These are phyloP conservation scores for Leishmania gerbilli DNA, from an alignment of 208 protist genomes.

Conservation along the genomic window DNA sequence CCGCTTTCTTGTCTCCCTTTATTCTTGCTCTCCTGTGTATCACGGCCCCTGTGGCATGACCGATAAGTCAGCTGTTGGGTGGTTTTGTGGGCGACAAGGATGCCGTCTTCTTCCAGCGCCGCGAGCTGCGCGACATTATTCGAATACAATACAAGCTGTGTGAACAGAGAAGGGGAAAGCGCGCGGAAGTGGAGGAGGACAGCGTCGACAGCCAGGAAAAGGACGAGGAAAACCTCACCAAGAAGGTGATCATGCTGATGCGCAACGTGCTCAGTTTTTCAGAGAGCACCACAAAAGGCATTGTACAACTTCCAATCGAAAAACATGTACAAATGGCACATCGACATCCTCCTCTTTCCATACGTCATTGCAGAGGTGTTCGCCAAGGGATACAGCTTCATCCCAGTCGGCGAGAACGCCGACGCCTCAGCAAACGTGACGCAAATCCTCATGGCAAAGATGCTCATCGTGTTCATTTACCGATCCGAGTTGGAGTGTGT, in stretches of 20 bases:
- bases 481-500: constrained; percentile 37
- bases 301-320: constrained; percentile 44
- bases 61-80: constrained; percentile 69
- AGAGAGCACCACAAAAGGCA: constrained; percentile 51
- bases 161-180: constrained; percentile 25
- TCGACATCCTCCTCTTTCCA: constrained; percentile 41
- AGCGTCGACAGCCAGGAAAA: constrained; percentile 25
- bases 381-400: constrained; percentile 52
- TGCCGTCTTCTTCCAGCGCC: constrained; percentile 56
- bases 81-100: constrained; percentile 65
- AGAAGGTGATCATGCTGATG: constrained; percentile 69
- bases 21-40: constrained; percentile 59
- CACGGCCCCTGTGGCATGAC: constrained; percentile 61
- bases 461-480: constrained; percentile 61
- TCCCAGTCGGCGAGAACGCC: constrained; percentile 57
- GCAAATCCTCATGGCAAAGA: constrained; percentile 55
- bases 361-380: constrained; percentile 49
- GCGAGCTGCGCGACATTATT: constrained; percentile 61
- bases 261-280: constrained; percentile 70
- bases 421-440: constrained; percentile 50
- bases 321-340: constrained; percentile 54
- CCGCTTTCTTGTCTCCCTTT: constrained; percentile 54
- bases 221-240: constrained; percentile 55
- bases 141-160: constrained; percentile 56
- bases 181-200: constrained; percentile 21